Evolutionary conservation across 345 rosid genomes (phyloP), one percentile per base, ranked within the genome.

Genomic region (Durio zibethinus): DNA sequence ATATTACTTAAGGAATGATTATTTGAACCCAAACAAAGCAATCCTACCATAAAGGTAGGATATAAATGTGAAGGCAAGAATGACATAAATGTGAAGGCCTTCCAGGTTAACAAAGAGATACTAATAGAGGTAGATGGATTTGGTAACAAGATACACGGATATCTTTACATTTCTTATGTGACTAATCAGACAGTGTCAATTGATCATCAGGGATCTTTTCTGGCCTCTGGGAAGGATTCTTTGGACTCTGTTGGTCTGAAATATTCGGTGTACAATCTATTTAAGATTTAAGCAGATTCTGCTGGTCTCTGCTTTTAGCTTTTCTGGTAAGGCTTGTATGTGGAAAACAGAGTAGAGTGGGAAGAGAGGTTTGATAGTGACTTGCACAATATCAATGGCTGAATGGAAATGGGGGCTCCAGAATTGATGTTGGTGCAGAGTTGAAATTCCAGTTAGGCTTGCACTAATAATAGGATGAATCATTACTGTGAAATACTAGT

Each of bases 161-260:
- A 79, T 74, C 64, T 74, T 72, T 43, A 61, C 77, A 76, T 73
- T 78, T 69, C 83, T 79, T 75, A 78, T 59, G 56, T 64, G 74
- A 72, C 73, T 77, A 81, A 82, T 66, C 79, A 77, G 71, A 73
- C 54, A 75, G 61, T 80, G 83, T 67, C 79, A 38, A 38, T 79
- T 77, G 84, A 84, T 79, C 67, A 48, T 75, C 78, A 40, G 64
- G 59, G 43, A 20, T 74, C 75, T 48, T 68, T 50, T 74, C 20
- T 60, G 42, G 52, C 25, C 60, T 60, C 25, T 53, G 38, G 25
- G 42, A 47, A 27, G 66, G 62, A 61, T 42, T 15, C 38, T 23
- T 52, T 14, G 35, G 66, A 79, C 66, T 79, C 73, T 74, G 29
- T 21, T 40, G 23, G 76, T 47, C 56, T 61, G 56, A 72, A 65